Conservation (phyloP, 176 grass and related monocot genomes). For the Rhynchospora tenuis region DNA sequence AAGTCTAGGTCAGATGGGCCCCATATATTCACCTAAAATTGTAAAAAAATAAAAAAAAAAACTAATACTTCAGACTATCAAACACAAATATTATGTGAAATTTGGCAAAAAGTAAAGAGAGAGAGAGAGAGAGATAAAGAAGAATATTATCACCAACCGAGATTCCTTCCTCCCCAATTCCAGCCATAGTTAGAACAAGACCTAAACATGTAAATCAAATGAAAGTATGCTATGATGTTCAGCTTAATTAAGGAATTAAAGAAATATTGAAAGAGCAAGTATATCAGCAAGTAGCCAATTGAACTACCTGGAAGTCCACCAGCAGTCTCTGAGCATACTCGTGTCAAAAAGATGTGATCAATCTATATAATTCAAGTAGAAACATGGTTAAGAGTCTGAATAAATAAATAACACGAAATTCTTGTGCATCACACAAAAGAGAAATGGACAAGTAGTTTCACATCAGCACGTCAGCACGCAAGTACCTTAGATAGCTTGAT, state of each 20-base stretch:
- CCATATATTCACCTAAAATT: constrained; percentile 84
- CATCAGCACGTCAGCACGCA: neutral
- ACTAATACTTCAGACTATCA: constrained; percentile 5
- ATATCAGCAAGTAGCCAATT: constrained; percentile 11
- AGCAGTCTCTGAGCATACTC: constrained; percentile 98
- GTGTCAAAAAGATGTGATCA: constrained; percentile 88
- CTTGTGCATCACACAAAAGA: constrained; percentile 5
- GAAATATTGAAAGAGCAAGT: constrained; percentile 1
- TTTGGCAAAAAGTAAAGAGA: constrained; percentile 11
- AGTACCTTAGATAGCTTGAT: constrained; percentile 96
- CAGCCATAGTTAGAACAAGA: constrained; percentile 80
- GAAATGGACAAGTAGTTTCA: constrained; percentile 2
- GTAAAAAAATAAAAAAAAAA: constrained; percentile 17
- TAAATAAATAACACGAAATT: neutral
- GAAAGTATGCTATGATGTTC: constrained; percentile 19
- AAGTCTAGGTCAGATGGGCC: constrained; percentile 87
- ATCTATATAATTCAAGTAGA: constrained; percentile 44
- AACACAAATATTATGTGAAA: neutral
- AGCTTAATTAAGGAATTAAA: constrained; percentile 25
- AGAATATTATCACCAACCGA: constrained; percentile 46
- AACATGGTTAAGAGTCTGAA: neutral
- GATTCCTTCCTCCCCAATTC: constrained; percentile 93
- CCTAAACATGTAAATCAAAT: constrained; percentile 36
- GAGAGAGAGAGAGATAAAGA: neutral
- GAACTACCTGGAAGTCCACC: constrained; percentile 86